phyloP scores from a whole-genome alignment of 208 protist species.

The Trypanosoma conorhini region DNA sequence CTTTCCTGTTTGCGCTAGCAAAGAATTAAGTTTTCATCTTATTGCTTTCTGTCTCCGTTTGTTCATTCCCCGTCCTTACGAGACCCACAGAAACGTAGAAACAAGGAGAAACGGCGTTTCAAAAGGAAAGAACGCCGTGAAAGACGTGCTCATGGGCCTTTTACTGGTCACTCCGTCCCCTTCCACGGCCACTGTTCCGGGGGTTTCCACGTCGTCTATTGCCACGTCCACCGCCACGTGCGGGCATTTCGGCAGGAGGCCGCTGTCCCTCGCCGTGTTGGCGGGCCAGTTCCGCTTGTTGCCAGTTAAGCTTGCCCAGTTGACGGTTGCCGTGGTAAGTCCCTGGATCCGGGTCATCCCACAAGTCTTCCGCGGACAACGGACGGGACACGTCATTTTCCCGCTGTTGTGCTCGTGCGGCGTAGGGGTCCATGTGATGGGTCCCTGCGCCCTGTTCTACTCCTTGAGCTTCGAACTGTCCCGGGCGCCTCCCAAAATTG shows the following conservation, averaged over 20 bases:
- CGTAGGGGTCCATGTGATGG: conserved; percentile 12
- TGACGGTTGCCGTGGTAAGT: conserved; percentile 72
- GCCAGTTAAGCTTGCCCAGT: conserved; percentile 72
- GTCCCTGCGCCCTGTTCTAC: conserved; percentile 5
- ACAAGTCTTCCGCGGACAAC: conserved; percentile 43
- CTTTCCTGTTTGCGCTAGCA: background rate
- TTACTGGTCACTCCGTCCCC: conserved; percentile 12
- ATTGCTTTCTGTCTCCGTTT: background rate
- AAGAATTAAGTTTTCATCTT: background rate
- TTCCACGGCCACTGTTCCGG: conserved; percentile 12
- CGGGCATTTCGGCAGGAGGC: conserved; percentile 12
- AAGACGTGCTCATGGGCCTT: background rate
- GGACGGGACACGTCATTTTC: conserved; percentile 14
- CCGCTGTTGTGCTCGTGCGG: conserved; percentile 3
- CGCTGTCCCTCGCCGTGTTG: conserved; percentile 24
- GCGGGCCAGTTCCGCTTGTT: conserved; percentile 56
- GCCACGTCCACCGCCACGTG: conserved; percentile 19
- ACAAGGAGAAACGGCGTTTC: background rate
- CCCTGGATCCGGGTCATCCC: conserved; percentile 79
- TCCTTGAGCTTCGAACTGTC: conserved; percentile 11
- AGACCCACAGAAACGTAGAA: background rate
- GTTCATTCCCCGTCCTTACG: background rate
- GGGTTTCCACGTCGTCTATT: conserved; percentile 12
- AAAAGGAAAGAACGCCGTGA: background rate
- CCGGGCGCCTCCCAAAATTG: conserved; percentile 41